Conservation (phyloP, 1,284 basidiomycete genomes). For the Volvariella surrecta region DNA sequence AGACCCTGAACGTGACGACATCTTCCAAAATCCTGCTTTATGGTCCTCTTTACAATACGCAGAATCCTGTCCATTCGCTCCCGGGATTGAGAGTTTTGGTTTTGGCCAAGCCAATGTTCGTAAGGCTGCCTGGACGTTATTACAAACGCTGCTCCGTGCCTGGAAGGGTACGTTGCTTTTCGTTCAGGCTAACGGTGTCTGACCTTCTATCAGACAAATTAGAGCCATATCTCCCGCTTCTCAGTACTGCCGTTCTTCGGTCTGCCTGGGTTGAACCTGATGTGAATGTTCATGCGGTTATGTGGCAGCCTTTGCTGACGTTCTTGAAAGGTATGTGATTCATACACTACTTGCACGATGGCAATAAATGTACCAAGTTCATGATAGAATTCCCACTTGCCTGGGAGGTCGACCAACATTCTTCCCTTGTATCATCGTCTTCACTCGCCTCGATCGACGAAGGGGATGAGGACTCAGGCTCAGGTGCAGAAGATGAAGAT, state of each 20-base stretch:
- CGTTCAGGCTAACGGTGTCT: neutral
- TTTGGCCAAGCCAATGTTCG: constrained; percentile 58
- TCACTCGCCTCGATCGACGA: neutral
- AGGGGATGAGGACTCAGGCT: constrained; percentile 14
- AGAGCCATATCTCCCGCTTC: constrained; percentile 29
- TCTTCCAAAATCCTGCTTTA: constrained; percentile 43
- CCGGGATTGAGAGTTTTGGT: constrained; percentile 41
- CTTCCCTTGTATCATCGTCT: neutral
- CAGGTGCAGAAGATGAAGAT: constrained; percentile 24
- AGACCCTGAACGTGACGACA: constrained; percentile 16
- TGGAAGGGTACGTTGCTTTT: constrained; percentile 33
- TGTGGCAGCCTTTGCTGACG: constrained; percentile 64
- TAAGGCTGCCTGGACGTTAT: constrained; percentile 50
- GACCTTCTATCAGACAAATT: constrained; percentile 24
- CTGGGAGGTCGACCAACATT: constrained; percentile 43
- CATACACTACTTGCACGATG: constrained; percentile 1
- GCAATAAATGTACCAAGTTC: constrained; percentile 1
- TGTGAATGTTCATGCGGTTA: constrained; percentile 48
- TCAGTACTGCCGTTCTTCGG: constrained; percentile 56
- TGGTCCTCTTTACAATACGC: constrained; percentile 53
- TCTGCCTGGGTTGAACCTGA: constrained; percentile 78
- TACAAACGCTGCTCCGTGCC: constrained; percentile 31
- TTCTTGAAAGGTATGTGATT: constrained; percentile 56
- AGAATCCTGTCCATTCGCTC: constrained; percentile 34
- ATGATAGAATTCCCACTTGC: constrained; percentile 50